A percentile compares a stretch with the other conserved stretches of the same genome.
phyloP scores from a whole-genome alignment of 352 stramenopile genomes.

The Globisporangium barbulae region DNA sequence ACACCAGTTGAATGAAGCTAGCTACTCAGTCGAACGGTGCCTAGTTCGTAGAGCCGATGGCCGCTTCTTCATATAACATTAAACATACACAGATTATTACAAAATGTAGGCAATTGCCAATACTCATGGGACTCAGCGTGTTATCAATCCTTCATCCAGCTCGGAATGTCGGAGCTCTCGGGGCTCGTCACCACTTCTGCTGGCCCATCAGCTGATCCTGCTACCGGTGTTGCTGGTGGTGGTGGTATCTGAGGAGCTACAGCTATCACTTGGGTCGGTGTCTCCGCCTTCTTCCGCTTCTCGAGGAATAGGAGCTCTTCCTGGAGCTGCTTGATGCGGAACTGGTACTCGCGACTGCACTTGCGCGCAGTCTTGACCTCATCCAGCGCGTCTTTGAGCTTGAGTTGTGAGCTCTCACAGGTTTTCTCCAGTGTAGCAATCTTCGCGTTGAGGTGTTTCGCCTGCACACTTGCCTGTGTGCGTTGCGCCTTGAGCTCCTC shows the following conservation, averaged over 20 bases:
- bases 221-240: slow-evolving; percentile 1
- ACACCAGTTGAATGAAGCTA: slow-evolving; percentile 5
- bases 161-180: slow-evolving; percentile 28
- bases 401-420: slow-evolving; percentile 27
- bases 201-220: slow-evolving; percentile 5
- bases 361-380: slow-evolving; percentile 54
- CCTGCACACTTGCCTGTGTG: slow-evolving; percentile 34
- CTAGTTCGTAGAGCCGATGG: neutral
- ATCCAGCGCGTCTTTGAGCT: slow-evolving; percentile 32
- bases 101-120: slow-evolving; percentile 9
- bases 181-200: neutral
- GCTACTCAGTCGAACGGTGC: neutral
- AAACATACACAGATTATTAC: slow-evolving; percentile 3
- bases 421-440: slow-evolving; percentile 33
- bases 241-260: neutral
- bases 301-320: slow-evolving; percentile 63
- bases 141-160: slow-evolving; percentile 40
- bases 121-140: neutral
- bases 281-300: slow-evolving; percentile 35
- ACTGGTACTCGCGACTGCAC: slow-evolving; percentile 49
- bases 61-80: neutral
- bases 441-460: slow-evolving; percentile 48
- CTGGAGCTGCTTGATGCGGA: slow-evolving; percentile 65
- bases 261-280: neutral
- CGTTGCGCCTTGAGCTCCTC: slow-evolving; percentile 46